Evolutionary conservation across 495 filamentous ascomycete species (phyloP), one percentile per base, ranked within the genome.

Genomic region (Penicillium turbatum): DNA sequence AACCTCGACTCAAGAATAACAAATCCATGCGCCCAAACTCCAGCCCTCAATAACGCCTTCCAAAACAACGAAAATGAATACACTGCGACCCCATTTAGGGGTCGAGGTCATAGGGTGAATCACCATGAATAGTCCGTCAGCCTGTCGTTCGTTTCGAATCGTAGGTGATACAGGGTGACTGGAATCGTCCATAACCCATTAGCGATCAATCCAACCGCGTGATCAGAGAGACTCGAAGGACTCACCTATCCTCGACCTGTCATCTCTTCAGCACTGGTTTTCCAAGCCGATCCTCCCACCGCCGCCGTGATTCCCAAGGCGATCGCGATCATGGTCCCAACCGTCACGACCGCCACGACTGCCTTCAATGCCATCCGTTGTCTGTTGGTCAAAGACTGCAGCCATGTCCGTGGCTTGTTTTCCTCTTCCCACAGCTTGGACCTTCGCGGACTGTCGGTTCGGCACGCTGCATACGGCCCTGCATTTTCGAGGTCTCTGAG

Each of bases 221-320:
- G 0, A 17, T 39, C 4, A 5, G 11, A 39, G 8, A 27, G 11
- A 48, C 24, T 30, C 21, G 7, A 8, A 44, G 38, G 5, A 19
- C 37, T 43, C 40, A 47, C 51, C 35, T 32, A 56, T 54, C 45
- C 40, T 29, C 65, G 59, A 53, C 63, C 60, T 0, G 56, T 44
- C 13, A 57, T 61, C 24, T 69, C 62, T 26, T 65, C 55, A 10
- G 72, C 51, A 48, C 67, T 62, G 1, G 56, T 65, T 51, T 65
- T 76, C 76, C 81, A 85, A 11, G 80, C 75, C 1, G 81, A 80
- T 8, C 79, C 82, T 29, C 81, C 81, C 1, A 86, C 82, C 3
- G 80, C 81, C 29, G 70, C 76, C 5, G 76, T 81, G 49, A 87
- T 84, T 7, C 84, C 84, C 52, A 87, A 58, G 19, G 82, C 83